phyloP scores from a whole-genome alignment of 805 yeast genomes.

The Yamadazyma endophytica region DNA sequence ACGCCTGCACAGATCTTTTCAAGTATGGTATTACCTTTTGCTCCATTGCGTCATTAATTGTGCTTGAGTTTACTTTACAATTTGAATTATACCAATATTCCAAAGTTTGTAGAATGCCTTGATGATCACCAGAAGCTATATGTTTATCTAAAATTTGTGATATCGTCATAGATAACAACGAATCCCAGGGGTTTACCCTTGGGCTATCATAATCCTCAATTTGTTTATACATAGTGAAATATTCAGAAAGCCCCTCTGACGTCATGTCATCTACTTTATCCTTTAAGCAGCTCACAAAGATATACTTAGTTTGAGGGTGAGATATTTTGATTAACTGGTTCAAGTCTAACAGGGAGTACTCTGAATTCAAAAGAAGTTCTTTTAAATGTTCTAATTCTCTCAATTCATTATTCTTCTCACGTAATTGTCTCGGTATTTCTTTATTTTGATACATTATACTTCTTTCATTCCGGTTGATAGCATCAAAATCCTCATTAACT shows the following conservation, averaged over 20 bases:
- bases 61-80: constrained; percentile 11
- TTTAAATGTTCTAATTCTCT: constrained; percentile 1
- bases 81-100: constrained; percentile 14
- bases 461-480: constrained; percentile 9
- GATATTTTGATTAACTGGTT: constrained; percentile 2
- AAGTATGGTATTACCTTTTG: constrained; percentile 19
- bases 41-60: constrained; percentile 8
- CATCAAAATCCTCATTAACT: constrained; percentile 14
- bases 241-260: background rate
- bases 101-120: constrained; percentile 9
- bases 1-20: constrained; percentile 6
- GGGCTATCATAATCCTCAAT: constrained; percentile 3
- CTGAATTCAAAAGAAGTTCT: background rate
- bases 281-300: constrained; percentile 4
- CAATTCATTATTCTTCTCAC: constrained; percentile 1
- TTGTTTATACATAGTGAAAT: constrained; percentile 1
- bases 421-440: constrained; percentile 3
- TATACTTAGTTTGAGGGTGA: constrained; percentile 5
- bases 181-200: constrained; percentile 16
- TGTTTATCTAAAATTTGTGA: background rate
- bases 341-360: background rate
- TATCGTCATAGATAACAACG: constrained; percentile 11
- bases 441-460: constrained; percentile 6
- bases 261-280: constrained; percentile 2
- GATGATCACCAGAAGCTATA: constrained; percentile 3